Conservation (phyloP, 139 green algal genomes). For the Chlamydomonas sphaeroides region DNA sequence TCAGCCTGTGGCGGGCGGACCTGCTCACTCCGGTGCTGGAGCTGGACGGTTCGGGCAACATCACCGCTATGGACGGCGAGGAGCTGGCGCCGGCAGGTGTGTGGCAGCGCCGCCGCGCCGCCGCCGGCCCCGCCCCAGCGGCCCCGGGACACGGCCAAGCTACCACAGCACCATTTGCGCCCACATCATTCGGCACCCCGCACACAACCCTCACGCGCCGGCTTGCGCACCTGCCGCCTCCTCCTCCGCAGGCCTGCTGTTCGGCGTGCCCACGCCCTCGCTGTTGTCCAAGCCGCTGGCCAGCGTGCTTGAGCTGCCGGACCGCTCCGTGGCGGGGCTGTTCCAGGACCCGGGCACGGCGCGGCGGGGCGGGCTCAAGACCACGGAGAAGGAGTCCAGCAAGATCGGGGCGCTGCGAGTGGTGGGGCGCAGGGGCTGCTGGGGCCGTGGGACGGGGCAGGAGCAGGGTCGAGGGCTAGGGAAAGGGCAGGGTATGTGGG, state of each 20-base stretch:
- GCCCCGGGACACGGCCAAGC: too few relatives aligned
- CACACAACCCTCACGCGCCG: too few relatives aligned
- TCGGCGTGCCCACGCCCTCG: slow-evolving; percentile 3
- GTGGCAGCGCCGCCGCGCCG: not conserved
- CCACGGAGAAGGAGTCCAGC: slow-evolving; percentile 13
- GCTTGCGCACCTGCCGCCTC: too few relatives aligned
- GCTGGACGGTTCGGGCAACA: slow-evolving; percentile 2
- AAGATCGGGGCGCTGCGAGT: slow-evolving; percentile 20
- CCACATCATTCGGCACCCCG: too few relatives aligned
- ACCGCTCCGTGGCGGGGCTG: slow-evolving; percentile 19
- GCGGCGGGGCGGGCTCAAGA: slow-evolving; percentile 31
- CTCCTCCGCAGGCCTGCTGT: slow-evolving; percentile 28
- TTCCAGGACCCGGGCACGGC: slow-evolving; percentile 35
- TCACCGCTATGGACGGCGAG: slow-evolving; percentile 1
- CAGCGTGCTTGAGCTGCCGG: slow-evolving; percentile 14
- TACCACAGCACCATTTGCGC: too few relatives aligned
- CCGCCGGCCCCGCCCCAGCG: too few relatives aligned
- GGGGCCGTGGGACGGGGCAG: too few relatives aligned
- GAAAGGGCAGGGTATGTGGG: too few relatives aligned
- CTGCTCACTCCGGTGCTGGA: slow-evolving; percentile 48
- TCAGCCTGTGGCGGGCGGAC: slow-evolving; percentile 50
- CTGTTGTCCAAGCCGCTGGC: not conserved
- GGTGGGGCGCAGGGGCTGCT: too few relatives aligned
- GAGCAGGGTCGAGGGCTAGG: too few relatives aligned
- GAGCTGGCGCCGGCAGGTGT: slow-evolving; percentile 21